These are phyloP conservation scores for Neophaeococcomyces aloes DNA, from an alignment of 2,329 filamentous ascomycete species.

Conservation along the genomic window DNA sequence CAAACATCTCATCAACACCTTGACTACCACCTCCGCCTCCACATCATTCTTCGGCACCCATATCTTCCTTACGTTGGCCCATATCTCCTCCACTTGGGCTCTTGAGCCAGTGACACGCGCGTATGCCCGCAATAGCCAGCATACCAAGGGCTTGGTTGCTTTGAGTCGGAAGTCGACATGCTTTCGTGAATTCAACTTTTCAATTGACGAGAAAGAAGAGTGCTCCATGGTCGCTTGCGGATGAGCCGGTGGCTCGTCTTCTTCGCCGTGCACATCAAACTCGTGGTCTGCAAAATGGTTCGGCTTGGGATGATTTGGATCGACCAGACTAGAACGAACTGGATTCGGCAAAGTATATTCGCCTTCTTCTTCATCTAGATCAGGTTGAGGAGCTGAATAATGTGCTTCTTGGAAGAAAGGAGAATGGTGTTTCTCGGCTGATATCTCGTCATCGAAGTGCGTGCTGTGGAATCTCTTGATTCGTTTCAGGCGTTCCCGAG, in stretches of 20 bases:
- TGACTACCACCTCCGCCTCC: constrained; percentile 15
- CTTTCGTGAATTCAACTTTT: constrained; percentile 1
- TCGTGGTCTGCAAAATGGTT: constrained; percentile 5
- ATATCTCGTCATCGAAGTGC: constrained; percentile 18
- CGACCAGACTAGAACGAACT: constrained; percentile 10
- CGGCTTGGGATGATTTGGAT: constrained; percentile 6
- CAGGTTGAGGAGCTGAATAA: constrained; percentile 17
- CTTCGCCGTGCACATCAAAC: constrained; percentile 4
- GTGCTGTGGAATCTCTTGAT: constrained; percentile 19
- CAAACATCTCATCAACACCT: constrained; percentile 19
- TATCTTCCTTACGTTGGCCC: constrained; percentile 15
- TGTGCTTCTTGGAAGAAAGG: constrained; percentile 15
- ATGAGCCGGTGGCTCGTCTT: constrained; percentile 2
- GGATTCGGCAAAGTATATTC: constrained; percentile 21
- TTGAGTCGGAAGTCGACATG: constrained; percentile 13
- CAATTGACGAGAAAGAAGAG: constrained; percentile 1
- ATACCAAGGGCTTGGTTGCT: constrained; percentile 15
- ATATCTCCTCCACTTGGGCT: constrained; percentile 17
- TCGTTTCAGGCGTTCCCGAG: constrained; percentile 18
- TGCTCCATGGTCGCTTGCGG: not conserved
- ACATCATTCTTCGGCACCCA: constrained; percentile 20
- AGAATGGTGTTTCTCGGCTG: constrained; percentile 5
- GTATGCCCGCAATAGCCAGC: constrained; percentile 21
- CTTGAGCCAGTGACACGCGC: constrained; percentile 16
- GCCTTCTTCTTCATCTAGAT: constrained; percentile 20